A percentile compares a stretch with the other conserved stretches of the same genome.
Conservation (phyloP, 75 land plant species). For the Isoetes taiwanensis region DNA sequence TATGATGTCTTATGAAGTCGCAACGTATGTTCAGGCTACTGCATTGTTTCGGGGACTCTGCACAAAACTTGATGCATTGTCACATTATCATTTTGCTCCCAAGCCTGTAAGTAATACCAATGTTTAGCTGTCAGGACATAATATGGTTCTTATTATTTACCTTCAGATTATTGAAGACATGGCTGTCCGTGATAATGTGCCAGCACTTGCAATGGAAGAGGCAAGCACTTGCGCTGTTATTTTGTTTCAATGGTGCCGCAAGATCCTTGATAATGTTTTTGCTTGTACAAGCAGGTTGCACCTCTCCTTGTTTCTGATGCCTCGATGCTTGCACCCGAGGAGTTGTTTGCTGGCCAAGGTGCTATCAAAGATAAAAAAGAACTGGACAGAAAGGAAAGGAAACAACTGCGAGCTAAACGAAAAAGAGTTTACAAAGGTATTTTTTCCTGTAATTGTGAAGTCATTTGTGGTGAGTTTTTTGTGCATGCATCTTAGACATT, state of each 20-base stretch:
- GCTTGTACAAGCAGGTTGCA: slow-evolving; percentile 50
- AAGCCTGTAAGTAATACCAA: slow-evolving; percentile 57
- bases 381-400: slow-evolving; percentile 66
- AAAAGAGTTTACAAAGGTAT: slow-evolving; percentile 74
- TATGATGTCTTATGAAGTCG: background rate
- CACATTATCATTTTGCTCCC: slow-evolving; percentile 96
- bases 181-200: slow-evolving; percentile 80
- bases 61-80: slow-evolving; percentile 76
- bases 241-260: no score
- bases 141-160: background rate
- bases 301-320: slow-evolving; percentile 96
- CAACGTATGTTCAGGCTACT: slow-evolving; percentile 42
- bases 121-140: background rate
- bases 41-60: slow-evolving; percentile 64
- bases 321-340: slow-evolving; percentile 96
- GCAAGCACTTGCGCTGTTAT: slow-evolving; percentile 17
- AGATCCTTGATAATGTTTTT: background rate
- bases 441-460: no score
- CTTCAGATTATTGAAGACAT: slow-evolving; percentile 86
- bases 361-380: slow-evolving; percentile 71
- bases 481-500: no score
- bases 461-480: no score
- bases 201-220: slow-evolving; percentile 99
- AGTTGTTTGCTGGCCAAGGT: slow-evolving; percentile 77
- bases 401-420: slow-evolving; percentile 71